Conservation (phyloP, 306 rosid genomes). For the Leucaena leucocephala region DNA sequence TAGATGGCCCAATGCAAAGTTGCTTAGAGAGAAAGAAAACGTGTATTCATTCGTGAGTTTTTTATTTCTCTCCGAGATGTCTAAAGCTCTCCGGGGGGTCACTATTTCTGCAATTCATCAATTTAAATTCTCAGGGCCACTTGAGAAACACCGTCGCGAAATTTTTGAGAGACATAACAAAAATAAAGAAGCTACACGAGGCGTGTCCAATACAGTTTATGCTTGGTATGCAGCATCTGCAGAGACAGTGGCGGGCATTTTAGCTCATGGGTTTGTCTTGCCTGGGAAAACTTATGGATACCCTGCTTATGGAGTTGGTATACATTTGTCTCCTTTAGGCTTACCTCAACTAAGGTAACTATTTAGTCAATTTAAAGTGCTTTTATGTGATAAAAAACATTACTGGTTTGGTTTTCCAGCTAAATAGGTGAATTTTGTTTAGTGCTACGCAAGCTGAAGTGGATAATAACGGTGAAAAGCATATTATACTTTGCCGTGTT, state of each 20-base stretch:
- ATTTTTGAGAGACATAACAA: slow-evolving; percentile 47
- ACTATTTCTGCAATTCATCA: slow-evolving; percentile 49
- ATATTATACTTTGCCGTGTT: slow-evolving; percentile 60
- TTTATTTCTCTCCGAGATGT: slow-evolving; percentile 42
- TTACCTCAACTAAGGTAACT: slow-evolving; percentile 54
- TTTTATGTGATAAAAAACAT: not conserved
- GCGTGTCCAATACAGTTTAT: slow-evolving; percentile 52
- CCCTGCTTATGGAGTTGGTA: slow-evolving; percentile 40
- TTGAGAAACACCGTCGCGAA: slow-evolving; percentile 46
- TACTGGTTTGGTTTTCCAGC: not conserved
- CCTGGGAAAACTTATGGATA: slow-evolving; percentile 34
- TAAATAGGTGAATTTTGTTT: slow-evolving; percentile 22
- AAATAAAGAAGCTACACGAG: slow-evolving; percentile 44
- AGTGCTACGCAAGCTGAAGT: slow-evolving; percentile 52
- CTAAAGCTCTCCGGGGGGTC: slow-evolving; percentile 35
- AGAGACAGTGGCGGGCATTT: slow-evolving; percentile 38
- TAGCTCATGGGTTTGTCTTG: slow-evolving; percentile 56
- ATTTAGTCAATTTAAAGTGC: not conserved
- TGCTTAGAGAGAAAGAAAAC: slow-evolving; percentile 37
- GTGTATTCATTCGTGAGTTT: slow-evolving; percentile 31
- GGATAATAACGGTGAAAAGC: slow-evolving; percentile 52
- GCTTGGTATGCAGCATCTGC: slow-evolving; percentile 61
- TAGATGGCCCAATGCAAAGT: slow-evolving; percentile 47
- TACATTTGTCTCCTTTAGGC: slow-evolving; percentile 46
- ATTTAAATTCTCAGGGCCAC: slow-evolving; percentile 37